phyloP scores from a whole-genome alignment of 1,284 basidiomycete genomes.

The Leccinum subspadiceum region DNA sequence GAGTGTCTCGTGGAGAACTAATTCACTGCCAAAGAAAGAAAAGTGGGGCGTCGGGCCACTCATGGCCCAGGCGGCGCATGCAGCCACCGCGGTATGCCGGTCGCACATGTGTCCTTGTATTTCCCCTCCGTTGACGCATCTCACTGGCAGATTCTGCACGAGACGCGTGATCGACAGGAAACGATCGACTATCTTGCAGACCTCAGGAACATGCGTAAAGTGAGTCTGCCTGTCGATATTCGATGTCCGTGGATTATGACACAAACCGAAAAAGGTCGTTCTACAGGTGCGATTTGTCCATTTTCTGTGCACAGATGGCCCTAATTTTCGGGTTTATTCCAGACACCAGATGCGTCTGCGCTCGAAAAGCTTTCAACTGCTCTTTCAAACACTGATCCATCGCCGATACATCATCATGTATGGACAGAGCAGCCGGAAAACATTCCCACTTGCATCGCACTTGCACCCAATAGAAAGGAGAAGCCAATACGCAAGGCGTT shows the following conservation, averaged over 20 bases:
- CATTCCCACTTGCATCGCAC: constrained; percentile 49
- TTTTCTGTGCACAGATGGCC: neutral
- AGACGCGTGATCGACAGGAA: constrained; percentile 39
- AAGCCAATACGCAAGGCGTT: constrained; percentile 41
- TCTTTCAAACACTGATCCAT: constrained; percentile 23
- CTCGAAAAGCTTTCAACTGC: constrained; percentile 37
- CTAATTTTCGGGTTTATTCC: neutral
- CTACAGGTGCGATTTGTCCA: constrained; percentile 34
- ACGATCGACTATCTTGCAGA: constrained; percentile 42
- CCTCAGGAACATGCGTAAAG: constrained; percentile 43
- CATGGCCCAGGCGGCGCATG: constrained; percentile 56
- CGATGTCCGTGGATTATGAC: neutral
- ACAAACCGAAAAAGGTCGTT: constrained; percentile 32
- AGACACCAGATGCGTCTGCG: constrained; percentile 38
- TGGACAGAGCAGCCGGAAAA: constrained; percentile 58
- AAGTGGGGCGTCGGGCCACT: constrained; percentile 54
- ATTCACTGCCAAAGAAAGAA: constrained; percentile 32
- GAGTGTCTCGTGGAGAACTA: neutral
- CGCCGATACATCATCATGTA: constrained; percentile 40
- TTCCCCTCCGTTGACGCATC: neutral
- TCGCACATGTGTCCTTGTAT: neutral
- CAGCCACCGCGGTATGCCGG: constrained; percentile 44
- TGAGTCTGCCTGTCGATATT: neutral
- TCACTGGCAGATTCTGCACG: constrained; percentile 36
- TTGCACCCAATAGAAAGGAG: constrained; percentile 49